These are phyloP conservation scores for Sanghuangporus baumii DNA, from an alignment of 1,284 basidiomycete genomes.

Conservation along the genomic window DNA sequence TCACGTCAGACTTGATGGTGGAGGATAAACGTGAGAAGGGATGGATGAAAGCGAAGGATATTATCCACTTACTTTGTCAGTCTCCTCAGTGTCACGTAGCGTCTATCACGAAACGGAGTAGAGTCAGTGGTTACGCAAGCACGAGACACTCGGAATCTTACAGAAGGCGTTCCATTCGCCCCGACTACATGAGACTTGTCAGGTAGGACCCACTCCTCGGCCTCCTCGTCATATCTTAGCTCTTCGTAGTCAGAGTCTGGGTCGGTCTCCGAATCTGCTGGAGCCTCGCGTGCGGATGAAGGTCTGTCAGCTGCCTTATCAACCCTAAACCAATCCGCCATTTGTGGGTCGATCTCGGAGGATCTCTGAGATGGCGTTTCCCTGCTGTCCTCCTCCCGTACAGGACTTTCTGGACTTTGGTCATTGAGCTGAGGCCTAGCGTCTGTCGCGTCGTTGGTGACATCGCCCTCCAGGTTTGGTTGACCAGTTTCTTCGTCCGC, in stretches of 20 bases:
- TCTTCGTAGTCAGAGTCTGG: constrained; percentile 58
- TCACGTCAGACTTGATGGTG: constrained; percentile 25
- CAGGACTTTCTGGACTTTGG: constrained; percentile 2
- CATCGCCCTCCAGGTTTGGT: constrained; percentile 15
- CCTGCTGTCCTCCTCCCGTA: constrained; percentile 17
- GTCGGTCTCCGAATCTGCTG: constrained; percentile 59
- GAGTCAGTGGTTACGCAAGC: not conserved
- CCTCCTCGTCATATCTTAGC: constrained; percentile 26
- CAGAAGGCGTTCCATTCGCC: not conserved
- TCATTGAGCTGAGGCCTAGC: not conserved
- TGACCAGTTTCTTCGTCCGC: constrained; percentile 25
- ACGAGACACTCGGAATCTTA: not conserved
- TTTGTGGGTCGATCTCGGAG: constrained; percentile 22
- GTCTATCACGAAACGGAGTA: not conserved
- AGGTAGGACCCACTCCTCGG: constrained; percentile 40
- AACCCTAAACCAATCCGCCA: constrained; percentile 64
- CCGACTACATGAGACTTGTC: not conserved
- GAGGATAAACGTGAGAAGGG: not conserved
- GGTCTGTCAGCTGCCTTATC: constrained; percentile 22
- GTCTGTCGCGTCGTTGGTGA: not conserved
- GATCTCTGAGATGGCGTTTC: constrained; percentile 12
- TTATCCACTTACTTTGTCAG: not conserved
- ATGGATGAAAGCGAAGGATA: constrained; percentile 7
- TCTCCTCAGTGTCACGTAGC: not conserved
- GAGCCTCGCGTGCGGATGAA: constrained; percentile 15